phyloP scores from a whole-genome alignment of 108 stramenopile species.

The Nannochloropsis salina region DNA sequence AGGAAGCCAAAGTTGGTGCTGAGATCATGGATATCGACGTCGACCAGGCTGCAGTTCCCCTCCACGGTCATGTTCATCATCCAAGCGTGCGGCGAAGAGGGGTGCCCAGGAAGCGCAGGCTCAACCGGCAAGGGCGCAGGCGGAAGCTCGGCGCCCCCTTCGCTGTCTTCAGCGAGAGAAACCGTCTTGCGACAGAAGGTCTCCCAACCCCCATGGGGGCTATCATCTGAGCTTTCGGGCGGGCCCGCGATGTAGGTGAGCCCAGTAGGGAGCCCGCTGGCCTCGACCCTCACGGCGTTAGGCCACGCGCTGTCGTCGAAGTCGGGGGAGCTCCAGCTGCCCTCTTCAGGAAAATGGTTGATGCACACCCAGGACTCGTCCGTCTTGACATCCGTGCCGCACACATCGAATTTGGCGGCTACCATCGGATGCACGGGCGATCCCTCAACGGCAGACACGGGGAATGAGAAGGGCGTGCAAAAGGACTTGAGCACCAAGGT shows the following conservation, averaged over 20 bases:
- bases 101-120: neutral
- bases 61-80: neutral
- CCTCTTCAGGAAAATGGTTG: constrained; percentile 3
- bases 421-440: neutral
- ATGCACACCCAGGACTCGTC: constrained; percentile 13
- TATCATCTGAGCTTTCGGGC: neutral
- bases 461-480: constrained; percentile 1
- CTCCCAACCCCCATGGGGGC: neutral
- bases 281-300: neutral
- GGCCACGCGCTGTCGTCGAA: constrained; percentile 16
- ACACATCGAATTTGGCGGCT: neutral
- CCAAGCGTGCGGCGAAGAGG: neutral
- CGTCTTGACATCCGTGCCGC: neutral
- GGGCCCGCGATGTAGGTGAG: neutral
- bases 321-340: constrained; percentile 4
- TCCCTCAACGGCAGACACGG: neutral
- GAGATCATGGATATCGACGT: neutral
- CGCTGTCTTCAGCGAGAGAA: neutral
- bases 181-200: constrained; percentile 13
- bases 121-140: neutral
- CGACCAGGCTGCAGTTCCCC: neutral
- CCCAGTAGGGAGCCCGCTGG: neutral
- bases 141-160: neutral
- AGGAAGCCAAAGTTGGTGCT: constrained; percentile 16
- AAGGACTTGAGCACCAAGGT: neutral